phyloP scores from a whole-genome alignment of 2,329 filamentous ascomycete genomes.

The Lachnum nothofagi region DNA sequence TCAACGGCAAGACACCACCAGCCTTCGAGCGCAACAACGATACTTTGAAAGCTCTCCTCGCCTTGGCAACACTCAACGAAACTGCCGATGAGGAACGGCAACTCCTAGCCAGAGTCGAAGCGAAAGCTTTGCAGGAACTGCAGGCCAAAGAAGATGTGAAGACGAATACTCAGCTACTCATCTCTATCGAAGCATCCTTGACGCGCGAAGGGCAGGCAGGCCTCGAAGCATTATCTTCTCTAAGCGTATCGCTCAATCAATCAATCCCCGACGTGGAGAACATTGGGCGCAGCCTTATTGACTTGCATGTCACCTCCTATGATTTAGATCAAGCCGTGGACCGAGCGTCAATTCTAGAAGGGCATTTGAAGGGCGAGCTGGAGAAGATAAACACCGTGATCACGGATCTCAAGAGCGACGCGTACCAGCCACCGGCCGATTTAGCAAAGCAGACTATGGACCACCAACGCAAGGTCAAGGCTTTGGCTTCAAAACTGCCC shows the following conservation, averaged over 20 bases:
- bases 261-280: constrained; percentile 40
- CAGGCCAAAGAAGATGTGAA: constrained; percentile 34
- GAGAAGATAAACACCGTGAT: constrained; percentile 38
- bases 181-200: constrained; percentile 50
- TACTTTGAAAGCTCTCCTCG: constrained; percentile 69
- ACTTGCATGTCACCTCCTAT: constrained; percentile 50
- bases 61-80: constrained; percentile 72
- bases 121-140: constrained; percentile 53
- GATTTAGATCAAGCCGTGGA: constrained; percentile 50
- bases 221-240: constrained; percentile 53
- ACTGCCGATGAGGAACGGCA: constrained; percentile 65
- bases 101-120: constrained; percentile 54
- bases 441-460: constrained; percentile 69
- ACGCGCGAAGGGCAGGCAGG: constrained; percentile 49
- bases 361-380: constrained; percentile 50
- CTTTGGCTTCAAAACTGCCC: constrained; percentile 59
- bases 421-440: constrained; percentile 51
- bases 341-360: constrained; percentile 52
- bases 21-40: constrained; percentile 82
- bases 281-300: constrained; percentile 49
- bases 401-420: constrained; percentile 39
- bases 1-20: constrained; percentile 58
- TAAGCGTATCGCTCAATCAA: constrained; percentile 42
- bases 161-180: constrained; percentile 42
- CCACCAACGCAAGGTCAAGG: constrained; percentile 64